phyloP scores from a whole-genome alignment of 1,284 basidiomycete genomes.

The Papiliotrema terrestris region DNA sequence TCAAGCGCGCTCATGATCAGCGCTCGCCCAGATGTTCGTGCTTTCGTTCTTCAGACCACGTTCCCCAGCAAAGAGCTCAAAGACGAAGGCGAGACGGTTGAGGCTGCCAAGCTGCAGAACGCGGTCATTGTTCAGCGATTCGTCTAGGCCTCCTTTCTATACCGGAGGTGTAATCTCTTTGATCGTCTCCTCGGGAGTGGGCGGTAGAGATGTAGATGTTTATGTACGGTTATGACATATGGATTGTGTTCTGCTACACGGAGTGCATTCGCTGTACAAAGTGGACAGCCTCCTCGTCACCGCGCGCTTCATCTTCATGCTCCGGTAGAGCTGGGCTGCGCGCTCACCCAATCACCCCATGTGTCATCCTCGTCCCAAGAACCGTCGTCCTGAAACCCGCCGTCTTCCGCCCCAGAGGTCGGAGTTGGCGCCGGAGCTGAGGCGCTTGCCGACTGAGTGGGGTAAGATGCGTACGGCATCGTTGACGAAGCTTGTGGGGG shows the following conservation, averaged over 20 bases:
- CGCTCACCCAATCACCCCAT: neutral
- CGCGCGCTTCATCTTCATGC: neutral
- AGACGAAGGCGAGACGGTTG: constrained; percentile 65
- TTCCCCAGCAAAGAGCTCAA: constrained; percentile 77
- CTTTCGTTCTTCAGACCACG: constrained; percentile 76
- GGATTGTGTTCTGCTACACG: no score
- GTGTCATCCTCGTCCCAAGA: neutral
- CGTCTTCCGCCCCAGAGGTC: neutral
- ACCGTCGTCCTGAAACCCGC: neutral
- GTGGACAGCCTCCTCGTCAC: no score
- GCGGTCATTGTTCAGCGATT: constrained; percentile 82
- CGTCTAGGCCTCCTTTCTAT: constrained; percentile 10
- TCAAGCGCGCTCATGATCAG: neutral
- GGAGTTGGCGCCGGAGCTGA: neutral
- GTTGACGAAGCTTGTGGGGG: no score
- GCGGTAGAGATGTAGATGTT: neutral
- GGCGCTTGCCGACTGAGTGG: neutral
- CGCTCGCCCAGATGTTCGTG: constrained; percentile 63
- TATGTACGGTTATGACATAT: no score
- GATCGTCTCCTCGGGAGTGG: neutral
- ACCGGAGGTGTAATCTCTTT: no score
- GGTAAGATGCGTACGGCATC: neutral
- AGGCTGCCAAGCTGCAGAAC: constrained; percentile 69
- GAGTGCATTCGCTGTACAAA: no score
- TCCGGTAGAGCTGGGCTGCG: neutral